Conservation (phyloP, 345 rosid genomes). For the Eucalyptus victrix region DNA sequence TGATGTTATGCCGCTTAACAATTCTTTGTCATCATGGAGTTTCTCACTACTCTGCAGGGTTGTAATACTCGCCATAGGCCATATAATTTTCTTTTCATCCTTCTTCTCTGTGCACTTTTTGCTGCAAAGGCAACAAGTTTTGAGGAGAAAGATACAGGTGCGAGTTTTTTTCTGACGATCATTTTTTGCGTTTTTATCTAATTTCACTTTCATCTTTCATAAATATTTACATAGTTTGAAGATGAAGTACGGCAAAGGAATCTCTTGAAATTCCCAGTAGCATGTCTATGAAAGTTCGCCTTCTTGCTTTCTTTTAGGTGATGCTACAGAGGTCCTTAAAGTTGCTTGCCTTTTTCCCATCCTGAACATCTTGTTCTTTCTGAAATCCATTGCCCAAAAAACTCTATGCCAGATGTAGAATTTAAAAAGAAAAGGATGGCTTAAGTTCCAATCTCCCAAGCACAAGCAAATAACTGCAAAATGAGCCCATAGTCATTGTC, state of each 20-base stretch:
- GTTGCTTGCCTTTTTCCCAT: background rate
- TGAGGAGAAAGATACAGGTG: constrained; percentile 87
- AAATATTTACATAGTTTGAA: background rate
- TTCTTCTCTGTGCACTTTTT: constrained; percentile 72
- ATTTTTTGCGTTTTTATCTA: background rate
- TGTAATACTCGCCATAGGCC: constrained; percentile 61
- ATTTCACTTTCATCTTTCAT: background rate
- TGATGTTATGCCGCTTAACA: background rate
- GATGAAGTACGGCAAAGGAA: background rate
- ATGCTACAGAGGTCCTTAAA: background rate
- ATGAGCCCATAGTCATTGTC: background rate
- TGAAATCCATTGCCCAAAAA: background rate
- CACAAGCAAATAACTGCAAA: background rate
- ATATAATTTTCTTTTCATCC: constrained; percentile 74
- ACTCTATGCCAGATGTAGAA: background rate
- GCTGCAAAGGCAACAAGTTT: constrained; percentile 59
- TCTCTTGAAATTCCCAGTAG: background rate
- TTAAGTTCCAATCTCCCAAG: background rate
- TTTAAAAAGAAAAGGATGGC: background rate
- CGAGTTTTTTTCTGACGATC: background rate
- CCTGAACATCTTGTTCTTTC: background rate
- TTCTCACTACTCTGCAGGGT: constrained; percentile 25
- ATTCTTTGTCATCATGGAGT: background rate
- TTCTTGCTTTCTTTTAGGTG: background rate
- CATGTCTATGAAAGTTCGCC: background rate